Evolutionary conservation across 306 rosid species (phyloP), one percentile per base, ranked within the genome.

Genomic region (Nissolia schottii): DNA sequence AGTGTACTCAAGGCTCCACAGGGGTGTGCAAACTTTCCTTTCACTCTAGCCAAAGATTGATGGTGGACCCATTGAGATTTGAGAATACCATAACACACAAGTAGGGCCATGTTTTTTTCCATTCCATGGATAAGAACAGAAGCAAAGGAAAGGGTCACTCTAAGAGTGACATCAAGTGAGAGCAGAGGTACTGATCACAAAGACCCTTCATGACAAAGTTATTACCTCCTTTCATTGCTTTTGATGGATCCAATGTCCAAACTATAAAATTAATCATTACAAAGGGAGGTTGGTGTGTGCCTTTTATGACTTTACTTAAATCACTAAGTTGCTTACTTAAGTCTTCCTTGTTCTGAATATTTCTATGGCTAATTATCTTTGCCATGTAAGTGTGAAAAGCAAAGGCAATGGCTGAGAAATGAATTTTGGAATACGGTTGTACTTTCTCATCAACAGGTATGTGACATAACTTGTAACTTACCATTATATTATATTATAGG

Each of bases 201-300:
- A 41, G 67, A 72, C 49, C 79, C 85, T 81, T 81, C 82, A 35
- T 41, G 28, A 63, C 77, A 88, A 85, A 85, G 89, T 75, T 49
- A 80, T 56, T 48, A 53, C 20, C 58, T 49, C n/a, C 13, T 62
- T 67, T 62, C 37, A 31, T n/a, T 62, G 9, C 37, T 72, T 82
- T 29, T 15, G 11, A 51, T 45, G 86, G 78, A 79, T 78, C 86
- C 83, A 73, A 73, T 67, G 80, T 19, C 48, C 83, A 74, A n/a
- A 63, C 74, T 63, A 62, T 16, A 78, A 49, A 50, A n/a, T 19
- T 37, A 71, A 63, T 82, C 18, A 78, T 82, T 28, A 9, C 31
- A 54, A 28, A 51, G 19, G 9, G 53, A 37, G 56, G 56, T 74
- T 78, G 73, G 3, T 29, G 71, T 55, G 54, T 19, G n/a, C n/a